Evolutionary conservation across 441 rosid genomes (phyloP).

Genomic region (Populus tomentosa): DNA sequence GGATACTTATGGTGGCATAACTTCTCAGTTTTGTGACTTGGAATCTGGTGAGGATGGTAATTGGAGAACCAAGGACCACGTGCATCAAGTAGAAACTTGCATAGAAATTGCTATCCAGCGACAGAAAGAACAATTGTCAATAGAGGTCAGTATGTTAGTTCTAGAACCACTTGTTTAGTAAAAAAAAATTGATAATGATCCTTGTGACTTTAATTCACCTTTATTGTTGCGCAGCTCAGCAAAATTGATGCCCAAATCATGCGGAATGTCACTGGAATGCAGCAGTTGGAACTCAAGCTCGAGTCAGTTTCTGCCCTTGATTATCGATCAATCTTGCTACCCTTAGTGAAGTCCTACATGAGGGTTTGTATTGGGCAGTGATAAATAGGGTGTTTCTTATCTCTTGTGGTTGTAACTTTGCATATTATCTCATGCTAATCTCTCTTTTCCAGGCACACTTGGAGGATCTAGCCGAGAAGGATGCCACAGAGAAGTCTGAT

Average conservation of each 20-base stretch:
- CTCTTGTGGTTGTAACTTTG: constrained; percentile 8
- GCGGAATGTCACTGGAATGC: constrained; percentile 69
- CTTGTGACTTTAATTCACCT: constrained; percentile 22
- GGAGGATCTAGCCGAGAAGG: constrained; percentile 93
- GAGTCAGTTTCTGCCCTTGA: constrained; percentile 65
- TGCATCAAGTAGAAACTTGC: constrained; percentile 65
- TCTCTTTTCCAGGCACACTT: constrained; percentile 55
- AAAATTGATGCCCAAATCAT: constrained; percentile 77
- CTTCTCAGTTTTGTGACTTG: constrained; percentile 72
- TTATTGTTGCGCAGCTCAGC: constrained; percentile 59
- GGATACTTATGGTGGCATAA: constrained; percentile 48
- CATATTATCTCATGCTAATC: constrained; percentile 11
- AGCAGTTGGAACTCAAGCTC: constrained; percentile 79
- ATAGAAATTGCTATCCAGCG: constrained; percentile 75
- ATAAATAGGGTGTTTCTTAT: constrained; percentile 16
- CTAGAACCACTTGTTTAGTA: constrained; percentile 10
- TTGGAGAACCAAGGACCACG: constrained; percentile 64
- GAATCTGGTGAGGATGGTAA: constrained; percentile 81
- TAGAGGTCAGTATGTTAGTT: constrained; percentile 57
- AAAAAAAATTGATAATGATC: background rate
- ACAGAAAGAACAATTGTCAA: constrained; percentile 72
- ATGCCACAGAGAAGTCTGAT: constrained; percentile 95
- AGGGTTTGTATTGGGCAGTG: constrained; percentile 50
- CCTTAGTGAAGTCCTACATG: constrained; percentile 74
- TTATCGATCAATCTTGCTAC: constrained; percentile 60